phyloP scores from a whole-genome alignment of 768 basidiomycete genomes.

The Austroboletus eburneus region DNA sequence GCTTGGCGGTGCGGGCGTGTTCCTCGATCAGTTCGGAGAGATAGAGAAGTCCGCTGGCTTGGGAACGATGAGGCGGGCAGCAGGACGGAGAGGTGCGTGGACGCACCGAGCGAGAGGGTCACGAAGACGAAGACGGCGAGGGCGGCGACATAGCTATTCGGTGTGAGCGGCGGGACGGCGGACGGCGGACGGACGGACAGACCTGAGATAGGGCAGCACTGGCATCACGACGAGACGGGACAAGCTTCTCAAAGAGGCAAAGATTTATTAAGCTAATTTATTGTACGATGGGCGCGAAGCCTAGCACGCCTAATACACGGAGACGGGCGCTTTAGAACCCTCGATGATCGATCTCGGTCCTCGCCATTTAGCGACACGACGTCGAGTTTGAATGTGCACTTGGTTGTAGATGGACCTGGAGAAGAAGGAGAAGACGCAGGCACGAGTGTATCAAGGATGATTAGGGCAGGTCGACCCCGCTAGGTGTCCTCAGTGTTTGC shows the following conservation, averaged over 20 bases:
- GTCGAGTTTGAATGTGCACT: conserved; percentile 49
- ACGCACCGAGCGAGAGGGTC: conserved; percentile 84
- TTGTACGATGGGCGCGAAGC: conserved; percentile 53
- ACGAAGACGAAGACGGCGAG: conserved; percentile 82
- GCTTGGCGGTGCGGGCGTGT: conserved; percentile 78
- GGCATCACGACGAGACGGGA: conserved; percentile 26
- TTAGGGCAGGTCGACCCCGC: conserved; percentile 28
- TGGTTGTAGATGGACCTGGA: conserved; percentile 64
- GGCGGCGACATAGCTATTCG: conserved; percentile 67
- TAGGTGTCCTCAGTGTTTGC: too few relatives aligned
- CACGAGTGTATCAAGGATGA: not conserved
- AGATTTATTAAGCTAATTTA: too few relatives aligned
- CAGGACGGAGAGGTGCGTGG: not conserved
- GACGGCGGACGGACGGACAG: conserved; percentile 3
- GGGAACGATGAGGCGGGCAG: conserved; percentile 6
- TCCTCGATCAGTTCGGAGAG: conserved; percentile 96
- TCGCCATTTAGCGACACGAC: conserved; percentile 64
- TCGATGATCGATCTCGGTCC: conserved; percentile 59
- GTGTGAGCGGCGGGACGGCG: not conserved
- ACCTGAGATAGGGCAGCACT: conserved; percentile 63
- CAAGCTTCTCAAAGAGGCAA: too few relatives aligned
- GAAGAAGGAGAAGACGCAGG: conserved; percentile 39
- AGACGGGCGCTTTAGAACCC: conserved; percentile 64
- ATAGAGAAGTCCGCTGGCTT: conserved; percentile 92
- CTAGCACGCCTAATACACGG: conserved; percentile 14